Evolutionary conservation across 495 filamentous ascomycete species (phyloP), one percentile per base, ranked within the genome.

Genomic region (Pseudomonodictys pantanalensis): DNA sequence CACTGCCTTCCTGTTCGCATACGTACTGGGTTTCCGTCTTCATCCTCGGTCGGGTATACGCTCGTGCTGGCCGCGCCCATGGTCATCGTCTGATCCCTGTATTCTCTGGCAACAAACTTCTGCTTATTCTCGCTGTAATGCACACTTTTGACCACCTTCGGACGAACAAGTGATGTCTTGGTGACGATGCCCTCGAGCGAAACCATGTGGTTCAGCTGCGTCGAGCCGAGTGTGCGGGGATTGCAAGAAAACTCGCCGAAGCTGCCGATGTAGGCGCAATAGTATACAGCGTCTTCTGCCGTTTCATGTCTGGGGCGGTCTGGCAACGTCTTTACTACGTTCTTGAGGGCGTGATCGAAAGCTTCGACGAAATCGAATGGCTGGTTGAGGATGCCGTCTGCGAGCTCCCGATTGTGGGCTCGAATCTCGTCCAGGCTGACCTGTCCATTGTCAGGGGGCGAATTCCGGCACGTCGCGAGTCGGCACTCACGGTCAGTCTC

Each of bases 171-270:
- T 12, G 91, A 96, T 71, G 90, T 95, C 75, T 92, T 89, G 20
- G 93, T 97, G 26, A 97, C 93, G 72, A 99, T 99, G 30, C 93
- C 93, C 73, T 99, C 93, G 61, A 99, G 83, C 2, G 92, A 96
- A 17, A 99, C 86, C 89, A 97, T 96, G 62, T 85, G 89, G 72
- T 97, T 97, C 52, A 99, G 79, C 68, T 92, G 90, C 29, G 80
- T 78, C 1, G 92, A 96, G 39, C 89, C 87, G 18, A 99, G 73
- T 4, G 93, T 97, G 66, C 93, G 83, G 46, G 93, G 93, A 69
- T 97, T 99, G 81, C 91, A 95, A 39, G 91, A 82, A 69, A 87
- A 91, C 70, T 96, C 89, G 53, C 93, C 93, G 68, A 99, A 98
- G 65, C 90, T 93, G 58, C 93, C 93, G 51, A 91, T 82, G 73